A percentile compares a stretch with the other conserved stretches of the same genome.
These are phyloP conservation scores for Acacia crassicarpa DNA, from an alignment of 306 rosid species.

Conservation along the genomic window DNA sequence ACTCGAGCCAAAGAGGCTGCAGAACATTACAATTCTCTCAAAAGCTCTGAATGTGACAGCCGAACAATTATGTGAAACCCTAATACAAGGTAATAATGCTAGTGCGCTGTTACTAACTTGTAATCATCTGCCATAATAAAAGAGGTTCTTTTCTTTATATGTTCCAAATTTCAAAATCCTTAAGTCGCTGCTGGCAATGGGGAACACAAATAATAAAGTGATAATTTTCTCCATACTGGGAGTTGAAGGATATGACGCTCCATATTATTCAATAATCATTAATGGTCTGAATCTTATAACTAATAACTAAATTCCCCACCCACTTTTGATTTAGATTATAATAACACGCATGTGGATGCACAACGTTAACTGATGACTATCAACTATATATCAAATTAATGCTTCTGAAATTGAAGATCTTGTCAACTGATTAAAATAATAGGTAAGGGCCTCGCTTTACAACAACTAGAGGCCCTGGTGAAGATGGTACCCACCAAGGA, in stretches of 20 bases:
- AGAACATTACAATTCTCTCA: slow-evolving; percentile 90
- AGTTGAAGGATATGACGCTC: background rate
- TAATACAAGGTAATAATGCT: slow-evolving; percentile 71
- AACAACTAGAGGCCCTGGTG: slow-evolving; percentile 87
- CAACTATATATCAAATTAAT: slow-evolving; percentile 1
- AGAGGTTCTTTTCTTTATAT: background rate
- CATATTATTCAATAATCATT: background rate
- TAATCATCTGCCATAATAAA: background rate
- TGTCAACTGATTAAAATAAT: slow-evolving; percentile 28
- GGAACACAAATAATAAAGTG: slow-evolving; percentile 15
- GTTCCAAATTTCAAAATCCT: slow-evolving; percentile 29
- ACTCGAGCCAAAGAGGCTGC: slow-evolving; percentile 94
- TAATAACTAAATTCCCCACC: slow-evolving; percentile 16
- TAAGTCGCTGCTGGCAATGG: slow-evolving; percentile 8
- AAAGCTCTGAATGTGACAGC: slow-evolving; percentile 81
- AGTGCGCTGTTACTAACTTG: slow-evolving; percentile 15
- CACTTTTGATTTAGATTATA: slow-evolving; percentile 15
- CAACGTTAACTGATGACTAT: slow-evolving; percentile 22
- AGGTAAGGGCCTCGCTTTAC: slow-evolving; percentile 74
- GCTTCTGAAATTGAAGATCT: slow-evolving; percentile 13
- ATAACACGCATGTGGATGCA: slow-evolving; percentile 24
- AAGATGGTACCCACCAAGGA: slow-evolving; percentile 90
- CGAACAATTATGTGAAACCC: slow-evolving; percentile 73
- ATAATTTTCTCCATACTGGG: slow-evolving; percentile 2
- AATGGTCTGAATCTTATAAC: background rate